Conservation (phyloP, 2,329 filamentous ascomycete genomes). For the Microascus cirrosus region DNA sequence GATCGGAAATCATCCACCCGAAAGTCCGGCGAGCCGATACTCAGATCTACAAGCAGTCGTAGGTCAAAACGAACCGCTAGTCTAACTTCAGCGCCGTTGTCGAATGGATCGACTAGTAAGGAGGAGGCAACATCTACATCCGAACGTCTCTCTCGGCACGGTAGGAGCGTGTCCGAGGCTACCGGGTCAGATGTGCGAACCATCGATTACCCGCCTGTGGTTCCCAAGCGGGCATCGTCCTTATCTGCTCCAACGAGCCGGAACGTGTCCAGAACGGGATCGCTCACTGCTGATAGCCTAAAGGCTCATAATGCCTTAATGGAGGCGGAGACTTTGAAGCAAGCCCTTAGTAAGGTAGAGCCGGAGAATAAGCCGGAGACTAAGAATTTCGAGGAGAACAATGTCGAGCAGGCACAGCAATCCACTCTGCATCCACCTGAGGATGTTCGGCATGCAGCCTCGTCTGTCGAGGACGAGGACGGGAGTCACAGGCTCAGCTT, state of each 20-base stretch:
- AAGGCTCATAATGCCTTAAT: slow-evolving; percentile 37
- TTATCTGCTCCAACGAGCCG: slow-evolving; percentile 52
- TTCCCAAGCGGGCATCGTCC: slow-evolving; percentile 47
- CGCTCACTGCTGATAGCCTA: slow-evolving; percentile 47
- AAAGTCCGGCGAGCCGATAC: slow-evolving; percentile 40
- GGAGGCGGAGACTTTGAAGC: not conserved
- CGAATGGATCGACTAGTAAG: slow-evolving; percentile 26
- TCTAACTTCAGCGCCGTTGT: slow-evolving; percentile 30
- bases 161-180: slow-evolving; percentile 33
- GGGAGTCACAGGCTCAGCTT: slow-evolving; percentile 23
- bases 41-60: slow-evolving; percentile 50
- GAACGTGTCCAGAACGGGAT: slow-evolving; percentile 41
- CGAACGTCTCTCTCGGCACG: slow-evolving; percentile 27
- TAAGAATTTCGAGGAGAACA: slow-evolving; percentile 1
- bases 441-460: not conserved
- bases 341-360: not conserved
- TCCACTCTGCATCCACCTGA: not conserved
- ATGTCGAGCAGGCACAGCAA: not conserved
- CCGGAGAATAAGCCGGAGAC: too few species aligned
- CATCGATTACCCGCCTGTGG: slow-evolving; percentile 47
- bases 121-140: slow-evolving; percentile 31
- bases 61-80: slow-evolving; percentile 43
- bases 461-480: not conserved
- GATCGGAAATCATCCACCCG: slow-evolving; percentile 40
- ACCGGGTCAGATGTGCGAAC: slow-evolving; percentile 42